These are phyloP conservation scores for Trichothecium sympodiale DNA, from an alignment of 2,329 filamentous ascomycete genomes.

Conservation along the genomic window DNA sequence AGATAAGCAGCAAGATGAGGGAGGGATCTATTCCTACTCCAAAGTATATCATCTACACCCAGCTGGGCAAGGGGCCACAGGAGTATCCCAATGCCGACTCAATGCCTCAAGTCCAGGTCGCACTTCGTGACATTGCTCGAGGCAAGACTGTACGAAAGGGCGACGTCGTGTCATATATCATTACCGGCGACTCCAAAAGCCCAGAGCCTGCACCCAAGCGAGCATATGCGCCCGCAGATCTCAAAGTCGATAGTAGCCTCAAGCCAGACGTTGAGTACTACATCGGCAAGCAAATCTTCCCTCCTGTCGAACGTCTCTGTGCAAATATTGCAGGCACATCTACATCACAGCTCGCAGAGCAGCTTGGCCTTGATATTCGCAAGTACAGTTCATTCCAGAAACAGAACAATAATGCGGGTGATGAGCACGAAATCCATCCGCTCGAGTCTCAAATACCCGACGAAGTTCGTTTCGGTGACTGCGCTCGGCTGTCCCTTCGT, in stretches of 20 bases:
- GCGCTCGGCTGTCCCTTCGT: conserved; percentile 62
- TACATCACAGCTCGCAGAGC: conserved; percentile 79
- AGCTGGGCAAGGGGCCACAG: conserved; percentile 85
- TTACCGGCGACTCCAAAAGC: conserved; percentile 60
- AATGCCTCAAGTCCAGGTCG: conserved; percentile 97
- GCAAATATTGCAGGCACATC: conserved; percentile 93
- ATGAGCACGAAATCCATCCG: conserved; percentile 69
- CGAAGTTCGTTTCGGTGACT: conserved; percentile 76
- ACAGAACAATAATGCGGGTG: conserved; percentile 36
- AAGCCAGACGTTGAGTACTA: conserved; percentile 96
- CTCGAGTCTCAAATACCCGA: conserved; percentile 93
- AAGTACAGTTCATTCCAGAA: conserved; percentile 55
- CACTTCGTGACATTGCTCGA: conserved; percentile 73
- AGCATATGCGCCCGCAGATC: conserved; percentile 75
- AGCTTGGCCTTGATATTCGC: conserved; percentile 79
- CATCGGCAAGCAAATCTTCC: conserved; percentile 95
- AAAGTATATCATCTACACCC: conserved; percentile 97
- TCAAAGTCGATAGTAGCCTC: conserved; percentile 64
- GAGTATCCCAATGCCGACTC: conserved; percentile 90
- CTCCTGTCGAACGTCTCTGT: conserved; percentile 92
- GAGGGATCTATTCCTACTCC: conserved; percentile 60
- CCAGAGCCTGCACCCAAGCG: conserved; percentile 73
- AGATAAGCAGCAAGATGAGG: conserved; percentile 79
- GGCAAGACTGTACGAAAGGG: conserved; percentile 85
- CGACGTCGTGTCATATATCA: conserved; percentile 93